Evolutionary conservation across 2,329 filamentous ascomycete species (phyloP), one percentile per base, ranked within the genome.

Genomic region (Lasiodiplodia sp.): DNA sequence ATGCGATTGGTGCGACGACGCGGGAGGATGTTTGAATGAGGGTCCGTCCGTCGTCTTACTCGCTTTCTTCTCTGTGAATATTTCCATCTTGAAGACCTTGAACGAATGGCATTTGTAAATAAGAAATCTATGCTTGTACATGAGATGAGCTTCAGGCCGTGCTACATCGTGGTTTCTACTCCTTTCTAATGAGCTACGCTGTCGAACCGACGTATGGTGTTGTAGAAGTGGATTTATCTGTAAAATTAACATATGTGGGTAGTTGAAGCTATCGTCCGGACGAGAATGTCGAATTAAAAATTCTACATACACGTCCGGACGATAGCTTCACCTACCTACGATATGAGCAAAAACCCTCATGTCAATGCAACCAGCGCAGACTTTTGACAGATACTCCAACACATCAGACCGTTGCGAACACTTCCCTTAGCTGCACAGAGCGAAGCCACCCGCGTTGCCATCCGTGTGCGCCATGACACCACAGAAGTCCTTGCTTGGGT

Each of bases 1-100:
- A 74, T 18, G 76, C 76, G 4, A 79, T 83, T 72, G 81, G 81
- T 7, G 82, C 82, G 3, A 82, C 80, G 16, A 82, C 80, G 16
- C 68, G 68, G n/a, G n/a, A 10, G 7, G 60, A 64, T 38, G 47
- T 64, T 25, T 52, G 31, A 64, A 7, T 38, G 28, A 37, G 2
- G 18, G 8, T 11, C 28, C 6, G 16, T 8, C 10, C 6, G 40
- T 16, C 7, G n/a, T 5, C 53, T n/a, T 5, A 16, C n/a, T 31
- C 3, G 18, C n/a, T n/a, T 21, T 23, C n/a, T 64, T 52, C 31
- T 53, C 10, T 52, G 60, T 64, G 51, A n/a, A 53, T 64, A 53
- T 16, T 51, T 51, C 44, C 10, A 18, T 28, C 25, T 5, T 60
- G 23, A 34, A 14, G 6, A 28, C 25, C 12, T 49, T 14, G 16